These are phyloP conservation scores for Microdochium bolleyi DNA, from an alignment of 2,329 filamentous ascomycete species.

Conservation along the genomic window DNA sequence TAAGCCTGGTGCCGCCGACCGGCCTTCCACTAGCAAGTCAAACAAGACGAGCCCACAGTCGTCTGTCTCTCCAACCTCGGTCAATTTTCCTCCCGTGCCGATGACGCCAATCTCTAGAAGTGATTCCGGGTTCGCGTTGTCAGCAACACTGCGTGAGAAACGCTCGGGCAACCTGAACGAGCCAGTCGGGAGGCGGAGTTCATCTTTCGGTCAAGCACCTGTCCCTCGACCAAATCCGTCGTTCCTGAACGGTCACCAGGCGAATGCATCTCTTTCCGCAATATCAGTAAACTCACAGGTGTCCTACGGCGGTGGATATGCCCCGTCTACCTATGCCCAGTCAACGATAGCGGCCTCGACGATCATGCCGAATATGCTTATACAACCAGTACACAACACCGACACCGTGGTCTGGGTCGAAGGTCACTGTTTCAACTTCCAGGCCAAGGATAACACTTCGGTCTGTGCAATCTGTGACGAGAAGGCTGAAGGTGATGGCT, in stretches of 20 bases:
- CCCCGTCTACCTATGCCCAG: constrained; percentile 75
- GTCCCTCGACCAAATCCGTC: constrained; percentile 65
- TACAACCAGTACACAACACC: constrained; percentile 71
- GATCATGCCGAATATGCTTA: constrained; percentile 76
- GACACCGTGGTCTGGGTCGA: constrained; percentile 79
- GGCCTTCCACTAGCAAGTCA: constrained; percentile 69
- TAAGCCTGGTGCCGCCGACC: constrained; percentile 60
- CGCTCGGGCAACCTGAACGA: constrained; percentile 87
- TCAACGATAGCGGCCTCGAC: constrained; percentile 82
- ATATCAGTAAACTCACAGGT: constrained; percentile 58
- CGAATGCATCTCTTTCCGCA: constrained; percentile 51
- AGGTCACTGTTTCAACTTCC: constrained; percentile 71
- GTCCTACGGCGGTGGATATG: constrained; percentile 63
- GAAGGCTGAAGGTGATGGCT: constrained; percentile 60
- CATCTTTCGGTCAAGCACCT: constrained; percentile 73
- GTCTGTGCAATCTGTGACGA: constrained; percentile 72
- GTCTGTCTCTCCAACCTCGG: constrained; percentile 69
- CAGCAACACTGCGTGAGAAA: constrained; percentile 84
- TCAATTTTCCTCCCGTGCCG: constrained; percentile 68
- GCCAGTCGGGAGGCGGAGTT: constrained; percentile 68
- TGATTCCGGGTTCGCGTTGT: constrained; percentile 84
- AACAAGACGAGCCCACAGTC: constrained; percentile 53
- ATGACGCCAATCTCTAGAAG: constrained; percentile 76
- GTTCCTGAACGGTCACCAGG: constrained; percentile 59
- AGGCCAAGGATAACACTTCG: constrained; percentile 47